Evolutionary conservation across 169 alveolate species (phyloP), one percentile per base, ranked within the genome.

Genomic region (Cryptosporidium felis): DNA sequence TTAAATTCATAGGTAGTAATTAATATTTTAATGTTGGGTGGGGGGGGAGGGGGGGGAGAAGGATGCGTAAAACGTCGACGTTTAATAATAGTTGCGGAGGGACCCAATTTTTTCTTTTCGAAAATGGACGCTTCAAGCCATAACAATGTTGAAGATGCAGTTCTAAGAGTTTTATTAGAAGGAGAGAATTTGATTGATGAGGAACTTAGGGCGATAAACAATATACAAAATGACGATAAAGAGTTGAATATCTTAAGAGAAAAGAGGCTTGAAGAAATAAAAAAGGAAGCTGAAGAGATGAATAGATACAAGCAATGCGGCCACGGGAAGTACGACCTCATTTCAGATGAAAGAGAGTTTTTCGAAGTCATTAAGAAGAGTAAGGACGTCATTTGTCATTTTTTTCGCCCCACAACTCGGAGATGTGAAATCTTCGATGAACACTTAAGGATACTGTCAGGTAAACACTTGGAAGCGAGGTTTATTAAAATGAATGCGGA

Each of bases 401-500:
- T 91, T 81, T 92, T 82, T 63, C 90, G 94, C 41, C 89, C 92
- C 26, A 80, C 92, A 32, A 90, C 94, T 42, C 80, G 89, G 81
- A 82, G 95, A 60, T 92, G 95, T 66, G 90, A 89, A 82, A 89
- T 92, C 8, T 67, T 92, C 26, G 95, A 92, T 46, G 65, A 81
- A 16, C 95, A 91, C 46, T 46, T 92, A n/a, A 47, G 42, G 18
- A 90, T 62, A 51, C 80, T 92, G 26, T 91, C 95, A 0, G 58
- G 61, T 49, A 60, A 59, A 26, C 93, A 92, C 81, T 34, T 88
- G 30, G 93, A 85, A 38, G 89, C 95, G 23, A 82, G 91, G 32
- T 92, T 92, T 61, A 91, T 92, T 34, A 92, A 91, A 82, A 91
- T 92, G 23, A 89, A 92, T 82, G 95, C 93, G 3, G 95, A 92